phyloP scores from a whole-genome alignment of 2,329 filamentous ascomycete genomes.

The Pestalotiopsis sp. region DNA sequence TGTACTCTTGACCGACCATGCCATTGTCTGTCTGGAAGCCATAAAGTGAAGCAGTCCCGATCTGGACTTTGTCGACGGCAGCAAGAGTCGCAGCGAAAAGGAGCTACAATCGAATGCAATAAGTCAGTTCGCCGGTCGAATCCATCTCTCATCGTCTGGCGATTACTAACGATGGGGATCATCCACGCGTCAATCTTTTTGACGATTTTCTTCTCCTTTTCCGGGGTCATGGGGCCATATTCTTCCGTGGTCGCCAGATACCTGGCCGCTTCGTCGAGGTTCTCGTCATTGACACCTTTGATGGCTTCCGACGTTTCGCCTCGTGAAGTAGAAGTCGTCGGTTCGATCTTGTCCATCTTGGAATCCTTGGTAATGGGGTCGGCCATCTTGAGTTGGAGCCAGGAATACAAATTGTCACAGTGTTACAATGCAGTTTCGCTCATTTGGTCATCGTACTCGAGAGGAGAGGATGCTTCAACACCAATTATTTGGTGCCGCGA shows the following conservation, averaged over 20 bases:
- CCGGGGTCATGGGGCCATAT: constrained; percentile 29
- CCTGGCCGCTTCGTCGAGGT: constrained; percentile 22
- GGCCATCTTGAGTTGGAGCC: not conserved
- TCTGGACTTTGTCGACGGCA: constrained; percentile 35
- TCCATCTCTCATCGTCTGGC: not conserved
- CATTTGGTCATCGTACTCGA: too few relatives aligned
- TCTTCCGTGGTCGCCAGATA: constrained; percentile 24
- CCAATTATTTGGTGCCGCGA: not conserved
- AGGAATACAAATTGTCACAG: not conserved
- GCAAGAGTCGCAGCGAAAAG: constrained; percentile 30
- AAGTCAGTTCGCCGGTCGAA: not conserved
- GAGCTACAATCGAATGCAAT: constrained; percentile 18
- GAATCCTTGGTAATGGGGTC: not conserved
- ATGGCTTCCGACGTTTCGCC: constrained; percentile 14
- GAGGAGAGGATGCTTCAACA: too few relatives aligned
- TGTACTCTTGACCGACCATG: constrained; percentile 33
- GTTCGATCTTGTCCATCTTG: not conserved
- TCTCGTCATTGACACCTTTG: constrained; percentile 18
- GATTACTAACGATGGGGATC: constrained; percentile 26
- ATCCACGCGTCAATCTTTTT: constrained; percentile 31
- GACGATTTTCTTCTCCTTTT: constrained; percentile 29
- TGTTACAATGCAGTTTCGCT: not conserved
- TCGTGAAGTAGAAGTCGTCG: constrained; percentile 1
- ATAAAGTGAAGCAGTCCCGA: constrained; percentile 36
- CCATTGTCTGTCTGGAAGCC: constrained; percentile 35